Evolutionary conservation across 805 yeast genomes (phyloP).

Genomic region (Metschnikowia proteae): DNA sequence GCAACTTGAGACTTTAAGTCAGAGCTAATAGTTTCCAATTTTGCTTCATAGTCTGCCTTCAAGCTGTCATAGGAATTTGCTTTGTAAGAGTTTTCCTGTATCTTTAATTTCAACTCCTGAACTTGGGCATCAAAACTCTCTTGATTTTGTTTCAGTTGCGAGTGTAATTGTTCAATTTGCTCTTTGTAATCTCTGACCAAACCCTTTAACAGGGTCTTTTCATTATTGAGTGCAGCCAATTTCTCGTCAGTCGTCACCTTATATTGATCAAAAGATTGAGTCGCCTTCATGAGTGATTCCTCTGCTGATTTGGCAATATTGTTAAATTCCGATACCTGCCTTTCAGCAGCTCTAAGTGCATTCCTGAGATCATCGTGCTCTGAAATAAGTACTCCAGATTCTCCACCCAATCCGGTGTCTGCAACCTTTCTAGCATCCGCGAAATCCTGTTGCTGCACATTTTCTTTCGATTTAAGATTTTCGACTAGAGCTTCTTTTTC

Average conservation of each 20-base stretch:
- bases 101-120: slow-evolving; percentile 18
- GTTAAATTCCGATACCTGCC: slow-evolving; percentile 58
- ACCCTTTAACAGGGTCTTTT: slow-evolving; percentile 21
- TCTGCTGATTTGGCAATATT: slow-evolving; percentile 65
- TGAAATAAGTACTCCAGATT: background rate
- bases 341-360: slow-evolving; percentile 55
- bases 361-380: slow-evolving; percentile 47
- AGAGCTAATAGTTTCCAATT: slow-evolving; percentile 23
- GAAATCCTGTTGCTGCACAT: background rate
- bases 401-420: background rate
- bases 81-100: slow-evolving; percentile 26
- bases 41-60: slow-evolving; percentile 30
- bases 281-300: slow-evolving; percentile 54
- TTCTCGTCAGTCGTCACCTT: slow-evolving; percentile 25
- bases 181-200: slow-evolving; percentile 18
- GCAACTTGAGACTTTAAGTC: slow-evolving; percentile 42
- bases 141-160: slow-evolving; percentile 5
- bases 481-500: slow-evolving; percentile 40
- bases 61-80: slow-evolving; percentile 34
- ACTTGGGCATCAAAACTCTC: slow-evolving; percentile 10
- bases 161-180: slow-evolving; percentile 5
- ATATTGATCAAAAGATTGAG: slow-evolving; percentile 47
- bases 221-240: slow-evolving; percentile 20
- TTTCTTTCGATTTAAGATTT: slow-evolving; percentile 24
- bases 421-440: background rate